Base-by-base conservation (phyloP, 2,329 filamentous ascomycete species). In the Tolypocladium nubicola region DNA sequence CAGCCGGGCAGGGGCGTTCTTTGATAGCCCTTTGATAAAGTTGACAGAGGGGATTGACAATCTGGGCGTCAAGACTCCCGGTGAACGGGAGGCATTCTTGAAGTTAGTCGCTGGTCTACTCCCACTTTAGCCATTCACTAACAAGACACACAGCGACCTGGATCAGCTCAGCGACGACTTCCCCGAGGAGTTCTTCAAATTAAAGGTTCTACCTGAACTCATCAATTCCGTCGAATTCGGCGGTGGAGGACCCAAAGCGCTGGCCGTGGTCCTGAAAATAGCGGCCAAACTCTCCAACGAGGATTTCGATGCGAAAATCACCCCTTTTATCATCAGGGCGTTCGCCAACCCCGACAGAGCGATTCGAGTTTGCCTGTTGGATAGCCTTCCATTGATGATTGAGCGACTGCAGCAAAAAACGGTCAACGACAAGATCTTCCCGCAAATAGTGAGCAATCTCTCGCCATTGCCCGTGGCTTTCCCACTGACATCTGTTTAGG, bases 171-270 rank as follows among this genome's bases (percentile, higher is more conserved):
- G 90, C 0, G 90, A 97, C 63, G 92, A 99, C 70, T 97, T 97
- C 60, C 94, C 94, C 0, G 93, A 97, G 68, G 94, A 97, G 59
- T 99, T 96, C 71, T 96, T 97, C 79, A 96, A 95, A 69, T 89
- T 96, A 81, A 99, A 97, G 68, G 85, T 99, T 4, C 79, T 99
- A 10, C 94, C 94, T 0, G 94, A 99, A 68, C 77, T 99, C 37
- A 80, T 99, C n/a, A 99, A 97, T 69, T 96, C 92, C 0, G 91
- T 97, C n/a, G 94, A 99, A 67, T 99, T 97, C 70, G 94, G 94
- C 9, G 94, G 93, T 13, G 94, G 94, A 35, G 94, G 94, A 0
- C 89, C 93, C 0, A 95, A 96, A 67, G 92, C 96, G 0, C 89
- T 99, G 59, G 76, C 80, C 1, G 85, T 96, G 1, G 89, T 96